Evolutionary conservation across 306 rosid genomes (phyloP), one percentile per base, ranked within the genome.

Genomic region (Arachis hypogaea): DNA sequence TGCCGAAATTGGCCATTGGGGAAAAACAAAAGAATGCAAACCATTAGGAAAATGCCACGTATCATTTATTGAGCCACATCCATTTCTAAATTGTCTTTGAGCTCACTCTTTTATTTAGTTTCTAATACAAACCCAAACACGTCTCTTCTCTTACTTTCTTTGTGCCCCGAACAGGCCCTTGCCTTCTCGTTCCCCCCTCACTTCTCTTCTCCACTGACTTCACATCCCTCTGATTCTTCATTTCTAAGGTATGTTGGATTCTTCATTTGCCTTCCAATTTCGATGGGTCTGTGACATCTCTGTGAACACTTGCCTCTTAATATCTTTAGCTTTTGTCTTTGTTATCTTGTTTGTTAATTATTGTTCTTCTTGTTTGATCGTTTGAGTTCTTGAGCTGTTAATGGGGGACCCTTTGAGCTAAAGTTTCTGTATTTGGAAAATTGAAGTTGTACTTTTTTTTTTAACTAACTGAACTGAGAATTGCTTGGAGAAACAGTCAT

Each of bases 1-100:
- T 18, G 18, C 18, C 18, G 18, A n/a, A 72, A 71, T 22, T 33
- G 3, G 38, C 65, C 57, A 59, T 8, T 56, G 65, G 62, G 58
- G 42, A 73, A 60, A 29, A 41, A 67, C 40, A 33, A 33, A 33
- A 33, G 38, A 33, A 33, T 33, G 38, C 16, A 40, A 69, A 40
- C 84, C 93, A 72, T 57, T 58, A 59, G 4, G 14, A 54, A 51
- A 3, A 11, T 60, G 86, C 45, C 96, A 88, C 96, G 96, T 84
- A 70, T 18, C 74, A 45, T 52, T 72, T 59, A 63, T 7, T 6
- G 63, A 80, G 79, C 89, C 92, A 87, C 85, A 90, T 86, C 89
- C 84, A n/a, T 52, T 14, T 52, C 28, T 33, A 33, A 33, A 33
- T 33, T 33, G 38, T 33, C 38, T 33, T 33, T 33, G 38, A 33